Conservation (phyloP, 805 yeast species). For the Candida glaebosa region DNA sequence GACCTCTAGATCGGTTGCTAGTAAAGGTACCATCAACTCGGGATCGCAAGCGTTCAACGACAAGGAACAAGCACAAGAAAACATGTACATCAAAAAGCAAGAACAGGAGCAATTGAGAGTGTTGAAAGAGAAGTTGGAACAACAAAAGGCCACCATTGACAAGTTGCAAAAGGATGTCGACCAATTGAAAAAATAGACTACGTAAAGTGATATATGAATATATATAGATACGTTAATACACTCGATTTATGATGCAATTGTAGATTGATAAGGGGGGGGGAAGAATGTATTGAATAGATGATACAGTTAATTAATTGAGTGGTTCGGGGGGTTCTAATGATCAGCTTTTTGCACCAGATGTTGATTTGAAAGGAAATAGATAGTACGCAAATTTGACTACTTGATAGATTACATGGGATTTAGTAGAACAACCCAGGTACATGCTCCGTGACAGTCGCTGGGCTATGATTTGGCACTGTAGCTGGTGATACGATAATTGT, state of each 20-base stretch:
- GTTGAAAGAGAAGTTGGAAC: constrained; percentile 70
- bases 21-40: constrained; percentile 20
- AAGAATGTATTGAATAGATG: too few relatives aligned
- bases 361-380: too few relatives aligned
- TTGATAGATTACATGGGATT: too few relatives aligned
- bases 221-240: not conserved
- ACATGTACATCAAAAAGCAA: constrained; percentile 77
- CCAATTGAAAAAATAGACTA: constrained; percentile 41
- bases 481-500: too few relatives aligned
- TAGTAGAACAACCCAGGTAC: too few relatives aligned
- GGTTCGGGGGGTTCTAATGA: too few relatives aligned
- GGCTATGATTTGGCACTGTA: too few relatives aligned
- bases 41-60: constrained; percentile 46
- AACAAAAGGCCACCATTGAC: constrained; percentile 61
- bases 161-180: constrained; percentile 50
- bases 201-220: not conserved
- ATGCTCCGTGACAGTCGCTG: too few relatives aligned
- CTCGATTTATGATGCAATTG: not conserved
- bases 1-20: constrained; percentile 22
- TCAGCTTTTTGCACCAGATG: too few relatives aligned
- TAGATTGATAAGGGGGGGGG: too few relatives aligned
- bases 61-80: constrained; percentile 93
- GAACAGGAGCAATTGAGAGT: constrained; percentile 83
- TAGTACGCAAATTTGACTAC: too few relatives aligned
- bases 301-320: not conserved